Base-by-base conservation (phyloP, 2,329 filamentous ascomycete species). In the Exserohilum turcica region DNA sequence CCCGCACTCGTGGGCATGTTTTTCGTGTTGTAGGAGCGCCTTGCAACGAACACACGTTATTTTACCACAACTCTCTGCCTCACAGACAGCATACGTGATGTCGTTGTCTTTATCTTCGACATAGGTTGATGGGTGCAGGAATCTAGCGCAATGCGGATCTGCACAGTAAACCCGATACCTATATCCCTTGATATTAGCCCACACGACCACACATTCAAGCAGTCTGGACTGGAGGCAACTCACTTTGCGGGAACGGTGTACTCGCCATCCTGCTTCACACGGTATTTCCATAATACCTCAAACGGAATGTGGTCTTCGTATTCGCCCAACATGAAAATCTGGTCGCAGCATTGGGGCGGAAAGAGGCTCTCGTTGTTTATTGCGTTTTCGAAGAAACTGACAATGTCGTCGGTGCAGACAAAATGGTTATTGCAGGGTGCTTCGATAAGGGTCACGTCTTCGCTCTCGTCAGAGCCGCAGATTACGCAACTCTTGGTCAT, bases 131-230 rank as follows among this genome's bases (percentile, higher is more conserved):
- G 67, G 65, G 35, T 58, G 57, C 5, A 71, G 50, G 13, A 70
- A 73, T 19, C 56, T 60, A 0, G 56, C 56, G 40, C 70, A 72
- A 24, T 40, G 1, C 15, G 31, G 37, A 10, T 58, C 63, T 12
- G 58, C 63, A 42, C 68, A 73, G 49, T 71, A 71, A 3, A 63
- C 55, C 1, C 68, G 66, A 31, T 61, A 67, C 24, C 67, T 72
- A n/a, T 12, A 13, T 21, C 5, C 12, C 18, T 40, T 27, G 3
- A n/a, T n/a, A n/a, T 40, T 10, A 40, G 21, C 7, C 1, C 33
- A 12, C n/a, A n/a, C n/a, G n/a, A n/a, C n/a, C n/a, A n/a, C n/a
- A n/a, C n/a, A n/a, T n/a, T n/a, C n/a, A n/a, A n/a, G n/a, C n/a
- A n/a, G n/a, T n/a, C n/a, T n/a, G n/a, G n/a, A n/a, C n/a, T n/a